Evolutionary conservation across 345 rosid species (phyloP).

Genomic region (Salix dunnii): DNA sequence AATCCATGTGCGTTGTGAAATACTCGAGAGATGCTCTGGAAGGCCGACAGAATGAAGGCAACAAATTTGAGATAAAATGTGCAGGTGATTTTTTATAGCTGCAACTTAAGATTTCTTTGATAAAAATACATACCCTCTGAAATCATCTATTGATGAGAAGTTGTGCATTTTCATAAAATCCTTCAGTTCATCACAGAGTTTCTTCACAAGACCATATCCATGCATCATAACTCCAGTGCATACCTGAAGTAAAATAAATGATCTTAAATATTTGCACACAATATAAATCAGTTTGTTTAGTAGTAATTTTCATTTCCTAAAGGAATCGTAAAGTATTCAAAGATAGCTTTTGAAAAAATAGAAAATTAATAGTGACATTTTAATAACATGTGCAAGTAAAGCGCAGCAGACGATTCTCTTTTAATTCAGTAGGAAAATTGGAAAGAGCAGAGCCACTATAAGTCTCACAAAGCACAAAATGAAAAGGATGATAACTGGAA

Average conservation of each 20-base stretch:
- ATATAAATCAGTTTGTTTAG: not conserved
- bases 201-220: conserved; percentile 87
- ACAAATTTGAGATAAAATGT: not conserved
- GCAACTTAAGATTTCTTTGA: not conserved
- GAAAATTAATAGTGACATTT: not conserved
- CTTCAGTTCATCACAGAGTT: conserved; percentile 65
- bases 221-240: conserved; percentile 99
- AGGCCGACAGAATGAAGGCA: not conserved
- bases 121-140: conserved; percentile 65
- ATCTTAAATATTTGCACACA: not conserved
- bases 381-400: not conserved
- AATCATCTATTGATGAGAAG: conserved; percentile 77
- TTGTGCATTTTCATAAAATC: conserved; percentile 89
- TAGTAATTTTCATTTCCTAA: not conserved
- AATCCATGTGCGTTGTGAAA: conserved; percentile 86
- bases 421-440: not conserved
- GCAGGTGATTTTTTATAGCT: not conserved
- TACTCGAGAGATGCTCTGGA: conserved; percentile 72
- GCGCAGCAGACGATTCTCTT: not conserved
- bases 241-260: conserved; percentile 41
- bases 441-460: not conserved
- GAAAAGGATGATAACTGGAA: not conserved
- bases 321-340: not conserved
- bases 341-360: not conserved
- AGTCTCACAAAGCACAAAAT: not conserved